These are phyloP conservation scores for Penstemon newberryi DNA, from an alignment of 257 asterid genomes.

Conservation along the genomic window DNA sequence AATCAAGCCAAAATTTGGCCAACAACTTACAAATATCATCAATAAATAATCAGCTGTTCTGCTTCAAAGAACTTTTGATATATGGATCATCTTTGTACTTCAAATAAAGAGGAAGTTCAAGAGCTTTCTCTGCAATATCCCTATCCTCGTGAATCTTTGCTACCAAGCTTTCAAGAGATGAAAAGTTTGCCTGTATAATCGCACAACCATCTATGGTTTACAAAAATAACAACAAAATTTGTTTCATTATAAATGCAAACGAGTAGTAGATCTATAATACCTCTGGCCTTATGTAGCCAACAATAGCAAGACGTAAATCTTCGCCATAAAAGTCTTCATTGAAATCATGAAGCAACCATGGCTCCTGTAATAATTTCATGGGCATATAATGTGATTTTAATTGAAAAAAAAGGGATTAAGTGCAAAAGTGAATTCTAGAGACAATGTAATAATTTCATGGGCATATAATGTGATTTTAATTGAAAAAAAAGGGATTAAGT, in stretches of 20 bases:
- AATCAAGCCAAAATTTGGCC: background rate
- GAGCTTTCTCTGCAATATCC: constrained; percentile 68
- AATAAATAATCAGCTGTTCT: constrained; percentile 16
- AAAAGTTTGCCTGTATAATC: constrained; percentile 57
- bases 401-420: constrained; percentile 3
- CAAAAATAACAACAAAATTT: background rate
- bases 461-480: constrained; percentile 76
- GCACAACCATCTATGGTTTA: background rate
- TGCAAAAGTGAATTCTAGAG: background rate
- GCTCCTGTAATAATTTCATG: constrained; percentile 56
- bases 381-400: constrained; percentile 13
- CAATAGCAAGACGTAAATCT: constrained; percentile 72
- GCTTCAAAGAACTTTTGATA: constrained; percentile 34
- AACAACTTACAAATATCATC: background rate
- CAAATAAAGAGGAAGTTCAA: constrained; percentile 59
- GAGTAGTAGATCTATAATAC: constrained; percentile 33
- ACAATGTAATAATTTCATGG: background rate
- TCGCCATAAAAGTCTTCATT: constrained; percentile 80
- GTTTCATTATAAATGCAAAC: background rate
- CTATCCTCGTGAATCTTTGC: constrained; percentile 74
- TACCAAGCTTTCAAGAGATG: constrained; percentile 70
- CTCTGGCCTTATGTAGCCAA: constrained; percentile 91
- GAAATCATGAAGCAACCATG: constrained; percentile 95
- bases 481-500: constrained; percentile 24
- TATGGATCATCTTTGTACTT: constrained; percentile 63